These are phyloP conservation scores for Aureobasidium sp. DNA, from an alignment of 2,329 filamentous ascomycete genomes.

Conservation along the genomic window DNA sequence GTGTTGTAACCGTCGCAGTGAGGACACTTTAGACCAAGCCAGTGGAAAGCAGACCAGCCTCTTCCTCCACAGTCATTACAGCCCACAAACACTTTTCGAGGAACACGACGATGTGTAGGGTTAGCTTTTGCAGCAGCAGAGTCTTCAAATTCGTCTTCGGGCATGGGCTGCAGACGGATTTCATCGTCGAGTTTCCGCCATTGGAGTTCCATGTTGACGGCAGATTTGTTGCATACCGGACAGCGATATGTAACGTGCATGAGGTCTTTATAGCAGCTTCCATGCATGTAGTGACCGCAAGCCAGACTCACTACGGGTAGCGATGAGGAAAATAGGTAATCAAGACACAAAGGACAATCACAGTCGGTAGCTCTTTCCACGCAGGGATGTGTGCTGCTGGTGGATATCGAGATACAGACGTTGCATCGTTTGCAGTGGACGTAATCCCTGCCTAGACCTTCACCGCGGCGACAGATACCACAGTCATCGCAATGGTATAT, in stretches of 20 bases:
- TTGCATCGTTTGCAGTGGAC: conserved; percentile 99
- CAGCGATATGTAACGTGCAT: conserved; percentile 95
- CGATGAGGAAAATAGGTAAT: conserved; percentile 95
- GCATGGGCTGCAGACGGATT: conserved; percentile 94
- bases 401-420: conserved; percentile 92
- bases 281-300: conserved; percentile 97
- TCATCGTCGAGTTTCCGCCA: conserved; percentile 92
- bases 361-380: conserved; percentile 96
- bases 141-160: conserved; percentile 46
- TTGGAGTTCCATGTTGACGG: conserved; percentile 97
- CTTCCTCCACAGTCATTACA: conserved; percentile 97
- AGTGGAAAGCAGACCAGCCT: conserved; percentile 90
- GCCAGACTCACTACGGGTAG: conserved; percentile 92
- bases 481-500: conserved; percentile 98
- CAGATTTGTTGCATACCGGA: conserved; percentile 95
- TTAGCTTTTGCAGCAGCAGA: conserved; percentile 3
- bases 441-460: conserved; percentile 95
- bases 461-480: conserved; percentile 92
- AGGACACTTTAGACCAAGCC: conserved; percentile 91
- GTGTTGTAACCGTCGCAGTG: conserved; percentile 62
- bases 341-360: conserved; percentile 96
- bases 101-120: conserved; percentile 23
- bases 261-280: conserved; percentile 87
- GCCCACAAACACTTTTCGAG: conserved; percentile 74
- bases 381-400: conserved; percentile 88